Base-by-base conservation (phyloP, 495 filamentous ascomycete species). In the Tricharina praecox region DNA sequence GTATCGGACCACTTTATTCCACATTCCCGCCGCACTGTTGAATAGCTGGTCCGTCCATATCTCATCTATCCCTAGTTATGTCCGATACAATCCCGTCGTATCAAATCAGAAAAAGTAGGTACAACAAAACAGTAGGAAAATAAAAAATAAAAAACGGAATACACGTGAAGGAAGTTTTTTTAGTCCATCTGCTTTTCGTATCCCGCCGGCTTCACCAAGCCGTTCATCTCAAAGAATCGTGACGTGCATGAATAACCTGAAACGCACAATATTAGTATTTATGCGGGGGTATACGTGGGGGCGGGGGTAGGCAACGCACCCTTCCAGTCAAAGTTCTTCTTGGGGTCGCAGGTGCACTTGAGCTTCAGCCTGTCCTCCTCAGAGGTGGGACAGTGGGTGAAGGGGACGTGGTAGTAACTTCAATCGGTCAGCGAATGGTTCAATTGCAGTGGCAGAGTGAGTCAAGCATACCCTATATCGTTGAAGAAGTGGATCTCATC, bases 261-360 rank as follows among this genome's bases (percentile, higher is more conserved):
- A n/a, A 34, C 15, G 23, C 13, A 26, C 8, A 15, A 9, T 4
- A 15, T 37, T 37, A 43, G 36, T 39, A 5, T 39, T 39, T 5
- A 21, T 21, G 5, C 16, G 5, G 5, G 8, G 7, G 5, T 39
- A 7, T 8, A 39, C 19, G 8, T 21, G 21, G n/a, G 21, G 18
- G 10, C 11, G 11, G 37, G 10, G 18, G 21, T 2, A 40, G 16
- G 2, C 13, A 88, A 59, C 90, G 93, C 34, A 60, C 83, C 83
- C 65, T 92, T 93, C 92, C 92, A 97, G 63, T 97, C 90, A 68
- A 97, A 96, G 66, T 95, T 96, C 20, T 95, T 83, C 52, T 79
- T 79, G 2, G 90, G 90, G 63, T 96, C 87, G 66, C 90, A 97
- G 61, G 82, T 76, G 63, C 90, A 97, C 63, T 83, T 86, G 45